These are phyloP conservation scores for Alloteropsis semialata DNA, from an alignment of 176 grass and related monocot species.

Conservation along the genomic window DNA sequence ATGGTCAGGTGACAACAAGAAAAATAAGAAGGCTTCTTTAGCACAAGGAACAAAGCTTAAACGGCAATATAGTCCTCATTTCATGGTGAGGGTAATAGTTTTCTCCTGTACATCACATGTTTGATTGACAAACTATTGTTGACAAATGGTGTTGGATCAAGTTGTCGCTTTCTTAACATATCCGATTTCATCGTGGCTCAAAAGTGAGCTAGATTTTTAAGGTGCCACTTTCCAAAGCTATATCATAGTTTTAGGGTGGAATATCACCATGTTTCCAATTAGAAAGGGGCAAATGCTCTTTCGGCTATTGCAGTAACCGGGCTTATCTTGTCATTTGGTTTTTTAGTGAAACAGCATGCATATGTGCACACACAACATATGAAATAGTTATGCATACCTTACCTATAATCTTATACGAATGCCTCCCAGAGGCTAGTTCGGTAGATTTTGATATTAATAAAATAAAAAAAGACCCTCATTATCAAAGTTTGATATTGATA, in stretches of 20 bases:
- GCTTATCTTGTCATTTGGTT: not conserved
- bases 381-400: too few relatives aligned
- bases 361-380: too few relatives aligned
- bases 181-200: not conserved
- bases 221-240: not conserved
- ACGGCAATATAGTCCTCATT: not conserved
- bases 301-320: not conserved
- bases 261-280: not conserved
- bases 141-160: not conserved
- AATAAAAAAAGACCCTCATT: too few relatives aligned
- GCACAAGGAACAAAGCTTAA: not conserved
- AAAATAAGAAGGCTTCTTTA: not conserved
- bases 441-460: too few relatives aligned
- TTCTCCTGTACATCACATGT: not conserved
- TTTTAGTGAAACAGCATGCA: too few relatives aligned
- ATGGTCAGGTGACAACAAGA: not conserved
- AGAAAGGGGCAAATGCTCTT: not conserved
- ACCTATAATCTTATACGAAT: too few relatives aligned
- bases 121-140: not conserved
- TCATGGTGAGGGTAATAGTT: not conserved
- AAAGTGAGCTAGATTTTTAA: conserved; percentile 28
- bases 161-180: conserved; percentile 17
- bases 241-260: not conserved
- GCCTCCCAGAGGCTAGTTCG: too few relatives aligned
- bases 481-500: too few relatives aligned